These are phyloP conservation scores for Chaetoceros tenuissimus DNA, from an alignment of 108 stramenopile genomes.

Conservation along the genomic window DNA sequence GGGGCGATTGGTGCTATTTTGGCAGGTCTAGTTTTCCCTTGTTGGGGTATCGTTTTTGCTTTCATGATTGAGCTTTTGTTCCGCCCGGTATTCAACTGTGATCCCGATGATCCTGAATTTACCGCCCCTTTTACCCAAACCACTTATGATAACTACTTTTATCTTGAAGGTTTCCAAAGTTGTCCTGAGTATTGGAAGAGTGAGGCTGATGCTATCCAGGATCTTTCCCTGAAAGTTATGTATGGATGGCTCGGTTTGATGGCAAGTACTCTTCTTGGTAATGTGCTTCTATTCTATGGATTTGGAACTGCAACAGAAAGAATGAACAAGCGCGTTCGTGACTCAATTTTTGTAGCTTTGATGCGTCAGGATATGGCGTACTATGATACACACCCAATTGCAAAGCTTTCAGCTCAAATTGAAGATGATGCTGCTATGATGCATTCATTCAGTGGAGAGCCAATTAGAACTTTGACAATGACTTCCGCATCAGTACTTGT, in stretches of 20 bases:
- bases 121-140: conserved; percentile 1
- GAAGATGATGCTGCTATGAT: conserved; percentile 74
- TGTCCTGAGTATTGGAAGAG: conserved; percentile 47
- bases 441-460: conserved; percentile 59
- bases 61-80: conserved; percentile 65
- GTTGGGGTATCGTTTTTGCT: conserved; percentile 35
- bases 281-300: conserved; percentile 44
- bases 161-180: conserved; percentile 11
- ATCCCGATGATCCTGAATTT: conserved; percentile 10
- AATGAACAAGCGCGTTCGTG: conserved; percentile 60
- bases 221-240: conserved; percentile 31
- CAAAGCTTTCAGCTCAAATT: conserved; percentile 67
- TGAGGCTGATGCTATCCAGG: conserved; percentile 43
- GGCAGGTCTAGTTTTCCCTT: conserved; percentile 63
- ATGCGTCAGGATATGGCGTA: conserved; percentile 68
- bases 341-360: conserved; percentile 43
- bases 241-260: conserved; percentile 32
- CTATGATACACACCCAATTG: conserved; percentile 59
- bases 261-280: conserved; percentile 43
- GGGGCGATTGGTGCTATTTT: conserved; percentile 53
- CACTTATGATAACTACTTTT: too few relatives aligned
- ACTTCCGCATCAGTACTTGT: conserved; percentile 41
- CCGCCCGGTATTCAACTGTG: conserved; percentile 33
- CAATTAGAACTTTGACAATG: conserved; percentile 50
- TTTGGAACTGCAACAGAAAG: conserved; percentile 67